A percentile compares a stretch with the other conserved stretches of the same genome.
Evolutionary conservation across 2,329 filamentous ascomycete species (phyloP).

Genomic region (Keithomyces neogunnii): DNA sequence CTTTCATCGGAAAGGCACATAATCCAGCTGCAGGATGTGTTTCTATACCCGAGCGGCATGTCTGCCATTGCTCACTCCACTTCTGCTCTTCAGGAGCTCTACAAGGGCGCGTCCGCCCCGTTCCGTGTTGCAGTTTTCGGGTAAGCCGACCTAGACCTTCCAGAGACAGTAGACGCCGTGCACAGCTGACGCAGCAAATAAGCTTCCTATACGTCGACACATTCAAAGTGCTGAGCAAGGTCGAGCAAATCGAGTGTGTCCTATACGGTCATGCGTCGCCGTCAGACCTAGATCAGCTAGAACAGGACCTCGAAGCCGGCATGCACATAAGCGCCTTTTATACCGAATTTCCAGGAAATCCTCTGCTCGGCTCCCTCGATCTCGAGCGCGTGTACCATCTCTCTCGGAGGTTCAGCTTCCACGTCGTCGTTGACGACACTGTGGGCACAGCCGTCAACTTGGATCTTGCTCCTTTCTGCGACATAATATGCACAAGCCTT

Average conservation of each 20-base stretch:
- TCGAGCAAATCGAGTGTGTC: slow-evolving; percentile 23
- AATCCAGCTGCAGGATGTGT: slow-evolving; percentile 30
- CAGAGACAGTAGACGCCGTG: not conserved
- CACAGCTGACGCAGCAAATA: not conserved
- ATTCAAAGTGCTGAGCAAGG: slow-evolving; percentile 19
- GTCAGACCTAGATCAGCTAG: slow-evolving; percentile 31
- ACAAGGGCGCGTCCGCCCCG: not conserved
- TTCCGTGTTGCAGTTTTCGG: slow-evolving; percentile 19
- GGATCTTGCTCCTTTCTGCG: slow-evolving; percentile 35
- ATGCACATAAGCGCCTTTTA: slow-evolving; percentile 34
- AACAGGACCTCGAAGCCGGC: slow-evolving; percentile 26
- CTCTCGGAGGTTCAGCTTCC: slow-evolving; percentile 28
- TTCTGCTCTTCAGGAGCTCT: slow-evolving; percentile 6
- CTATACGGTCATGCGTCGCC: slow-evolving; percentile 34
- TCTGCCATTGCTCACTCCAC: slow-evolving; percentile 30
- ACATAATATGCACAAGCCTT: slow-evolving; percentile 40
- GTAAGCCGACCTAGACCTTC: slow-evolving; percentile 8
- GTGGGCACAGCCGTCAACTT: slow-evolving; percentile 36
- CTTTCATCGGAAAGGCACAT: slow-evolving; percentile 9
- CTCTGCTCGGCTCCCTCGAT: slow-evolving; percentile 20
- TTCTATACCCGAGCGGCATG: slow-evolving; percentile 44
- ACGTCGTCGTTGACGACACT: slow-evolving; percentile 37
- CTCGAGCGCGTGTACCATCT: slow-evolving; percentile 17
- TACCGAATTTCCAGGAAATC: slow-evolving; percentile 33
- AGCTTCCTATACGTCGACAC: slow-evolving; percentile 23